Evolutionary conservation across 2,329 filamentous ascomycete genomes (phyloP), one percentile per base, ranked within the genome.

Genomic region (Cercospora zeae-maydis): DNA sequence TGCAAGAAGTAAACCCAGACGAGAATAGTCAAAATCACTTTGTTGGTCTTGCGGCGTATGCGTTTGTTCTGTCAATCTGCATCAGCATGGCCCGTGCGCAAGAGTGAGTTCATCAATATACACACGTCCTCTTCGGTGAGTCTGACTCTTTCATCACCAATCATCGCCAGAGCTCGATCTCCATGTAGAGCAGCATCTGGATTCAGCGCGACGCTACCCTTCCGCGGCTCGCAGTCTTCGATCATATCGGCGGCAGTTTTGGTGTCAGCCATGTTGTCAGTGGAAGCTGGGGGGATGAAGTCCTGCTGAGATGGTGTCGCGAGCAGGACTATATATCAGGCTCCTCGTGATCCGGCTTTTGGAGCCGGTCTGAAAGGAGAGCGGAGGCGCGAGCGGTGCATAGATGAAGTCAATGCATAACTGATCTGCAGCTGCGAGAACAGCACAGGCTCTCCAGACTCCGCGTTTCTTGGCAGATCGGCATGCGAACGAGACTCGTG

Each of bases 41-140:
- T 80, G 70, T 89, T 87, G 0, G 85, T 88, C 74, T 88, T 87
- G 45, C 79, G 80, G 27, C 82, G 79, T 64, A 88, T 87, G 9
- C 82, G 80, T 66, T 78, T 81, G 73, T 82, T 83, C 69, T 71
- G 39, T 8, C 13, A 6, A 14, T 13, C 49, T 16, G n/a, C 9
- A 42, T 64, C 54, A 64, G 61, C 49, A 1, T 52, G 16, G 30
- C 24, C 19, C 16, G 49, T 53, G 31, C 21, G 14, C 21, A 16
- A 27, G 6, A 0, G 49, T 16, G 21, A 53, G 16, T 14, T 16
- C 16, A 37, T 14, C 36, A 14, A 9, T 8, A 37, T 4, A 53
- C 49, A 34, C 59, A 64, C 67, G 63, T 78, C 76, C 63, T 78
- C 76, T 49, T 78, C 77, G 1, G 75, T 76, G 56, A 78, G 54